Evolutionary conservation across 306 rosid genomes (phyloP), one percentile per base, ranked within the genome.

Genomic region (Fragaria vesca): DNA sequence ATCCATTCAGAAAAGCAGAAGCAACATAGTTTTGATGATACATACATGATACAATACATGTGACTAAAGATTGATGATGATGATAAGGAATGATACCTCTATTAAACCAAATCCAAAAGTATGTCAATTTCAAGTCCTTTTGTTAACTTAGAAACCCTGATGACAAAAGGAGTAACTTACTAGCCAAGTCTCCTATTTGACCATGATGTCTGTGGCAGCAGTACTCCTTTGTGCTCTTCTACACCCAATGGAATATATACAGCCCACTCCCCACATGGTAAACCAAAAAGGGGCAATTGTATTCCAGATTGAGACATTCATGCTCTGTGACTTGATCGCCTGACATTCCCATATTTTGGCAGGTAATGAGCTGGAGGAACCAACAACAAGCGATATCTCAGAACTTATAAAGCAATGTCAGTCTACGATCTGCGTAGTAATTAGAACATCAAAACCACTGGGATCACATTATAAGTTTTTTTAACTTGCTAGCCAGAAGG

Each of bases 231-330:
- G 80, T 75, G 63, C 72, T 48, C 24, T 50, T 70, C 81, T 86
- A 81, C 86, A 74, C 74, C 87, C 91, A 88, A 89, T 89, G 82
- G 66, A 70, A 79, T 91, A 90, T 90, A 81, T 88, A 88, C 90
- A 91, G 73, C 73, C 80, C 76, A 81, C 80, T 78, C 76, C 52
- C 66, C 24, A 66, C 61, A 80, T 60, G 55, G 81, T 81, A 55
- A 74, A 24, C 55, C 77, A 79, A 71, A 76, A 74, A 69, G 88
- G 79, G 77, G 87, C 83, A 61, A 80, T 65, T 72, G 76, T 26
- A 76, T 42, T 69, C 91, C 83, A 57, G 61, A 81, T 73, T 76
- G 75, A 72, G 78, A 81, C 81, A 72, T 42, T 66, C 73, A 80
- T 15, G 54, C 78, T 75, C 73, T 57, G 60, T 68, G 62, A 57